Base-by-base conservation (phyloP, 495 filamentous ascomycete species). In the Penicillium goetzii region DNA sequence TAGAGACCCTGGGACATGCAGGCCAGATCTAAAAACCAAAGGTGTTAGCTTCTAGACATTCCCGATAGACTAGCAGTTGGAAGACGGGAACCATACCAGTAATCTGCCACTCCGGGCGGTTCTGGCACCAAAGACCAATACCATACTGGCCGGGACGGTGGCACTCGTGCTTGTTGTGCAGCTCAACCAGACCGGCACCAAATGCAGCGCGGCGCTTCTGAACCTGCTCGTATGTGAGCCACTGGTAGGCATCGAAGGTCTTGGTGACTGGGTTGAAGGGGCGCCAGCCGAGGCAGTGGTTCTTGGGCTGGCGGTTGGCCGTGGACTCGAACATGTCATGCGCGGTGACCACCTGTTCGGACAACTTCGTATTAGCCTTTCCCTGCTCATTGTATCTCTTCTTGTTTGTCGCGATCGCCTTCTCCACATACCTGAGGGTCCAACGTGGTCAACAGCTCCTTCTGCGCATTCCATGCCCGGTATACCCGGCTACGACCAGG, bases 81-180 rank as follows among this genome's bases (percentile, higher is more conserved):
- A 52, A 6, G 6, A 26, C 36, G 19, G 21, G 4, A 14, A 49
- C n/a, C 66, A 53, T 77, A 92, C 90, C 91, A 51, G 91, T 88
- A 58, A 99, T 90, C 82, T 99, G 95, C 95, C 95, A 99, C 76
- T 99, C 95, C 7, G 94, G 90, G 56, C 95, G 86, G 75, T 99
- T 99, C 79, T 94, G 92, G 60, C 91, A 92, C 95, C 95, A 99
- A 19, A 99, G 78, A 34, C 95, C 95, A 61, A 98, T 85, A 54
- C 89, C 92, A 72, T 95, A 91, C 77, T 94, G 90, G 34, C 83
- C 84, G 10, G 81, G 80, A 38, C 72, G 72, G 60, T 68, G 63
- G 53, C 90, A 80, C 8, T 89, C 90, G 61, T 85, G 80, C 62
- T 86, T 84, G 66, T 89, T 81, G 74, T 96, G 91, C 69, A 98